Evolutionary conservation across 768 basidiomycete species (phyloP), one percentile per base, ranked within the genome.

Genomic region (Harrya chromipes): DNA sequence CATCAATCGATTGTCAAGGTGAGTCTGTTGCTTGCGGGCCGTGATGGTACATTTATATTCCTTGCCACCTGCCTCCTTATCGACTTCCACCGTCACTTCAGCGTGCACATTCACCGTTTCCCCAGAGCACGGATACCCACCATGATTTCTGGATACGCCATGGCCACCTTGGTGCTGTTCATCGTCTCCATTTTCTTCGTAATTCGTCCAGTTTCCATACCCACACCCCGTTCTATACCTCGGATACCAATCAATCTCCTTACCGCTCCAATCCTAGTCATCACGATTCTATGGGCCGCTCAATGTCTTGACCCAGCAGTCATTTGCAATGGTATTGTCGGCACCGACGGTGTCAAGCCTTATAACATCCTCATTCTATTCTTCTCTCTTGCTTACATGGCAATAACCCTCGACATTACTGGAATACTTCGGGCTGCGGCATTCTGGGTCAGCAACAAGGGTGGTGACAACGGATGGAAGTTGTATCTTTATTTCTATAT

Each of bases 331-430:
- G 94, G 94, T 1, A 90, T 95, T 44, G 82, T 94, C 11, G 87
- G 87, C 6, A 74, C 76, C 0, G 84, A 85, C 51, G 86, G 86
- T 4, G 79, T 97, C 21, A 81, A 87, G 56, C 94, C 94, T 0
- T 90, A 94, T 61, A 90, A 97, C 64, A 94, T 98, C 55, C 81
- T 98, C 66, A 90, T 91, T 20, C 72, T 98, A 1, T 97, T 98
- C 70, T 83, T 92, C 58, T 90, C 88, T 3, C 75, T 97, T 42
- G 92, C 94, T 0, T 97, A 97, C 69, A 86, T 97, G 75, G 84
- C 93, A 5, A 86, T 97, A 29, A 90, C 94, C 0, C 76, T 97
- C 36, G 95, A 97, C 60, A 79, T 85, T 8, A 93, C 93, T 0
- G 95, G 95, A 6, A 75, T 94, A 14, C 76, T 98, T 4, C 82